Percentiles rank a stretch among this genome's conserved stretches.
Evolutionary conservation across 805 yeast species (phyloP).

Genomic region (Kodamaea fukazawae): DNA sequence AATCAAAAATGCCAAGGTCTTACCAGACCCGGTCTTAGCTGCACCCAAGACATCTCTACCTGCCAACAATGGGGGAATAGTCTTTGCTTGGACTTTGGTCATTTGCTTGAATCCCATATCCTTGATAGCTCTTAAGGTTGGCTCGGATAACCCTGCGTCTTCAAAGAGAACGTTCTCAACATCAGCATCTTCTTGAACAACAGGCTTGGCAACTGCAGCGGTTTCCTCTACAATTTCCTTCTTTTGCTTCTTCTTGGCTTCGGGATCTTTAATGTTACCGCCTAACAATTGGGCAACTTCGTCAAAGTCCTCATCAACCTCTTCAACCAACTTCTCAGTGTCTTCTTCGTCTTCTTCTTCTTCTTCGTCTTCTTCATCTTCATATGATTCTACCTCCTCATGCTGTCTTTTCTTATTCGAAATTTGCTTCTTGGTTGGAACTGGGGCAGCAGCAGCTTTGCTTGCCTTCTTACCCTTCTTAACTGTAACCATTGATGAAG

Average conservation of each 20-base stretch:
- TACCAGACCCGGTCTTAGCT: slow-evolving; percentile 99
- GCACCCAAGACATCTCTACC: slow-evolving; percentile 98
- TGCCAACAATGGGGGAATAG: slow-evolving; percentile 94
- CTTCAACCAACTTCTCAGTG: slow-evolving; percentile 48
- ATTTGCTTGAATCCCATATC: slow-evolving; percentile 88
- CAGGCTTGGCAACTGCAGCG: slow-evolving; percentile 29
- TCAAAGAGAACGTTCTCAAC: slow-evolving; percentile 32
- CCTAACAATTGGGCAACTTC: slow-evolving; percentile 57
- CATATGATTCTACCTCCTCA: slow-evolving; percentile 25
- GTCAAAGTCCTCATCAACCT: slow-evolving; percentile 54
- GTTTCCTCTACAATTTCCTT: slow-evolving; percentile 19
- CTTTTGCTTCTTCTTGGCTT: slow-evolving; percentile 24
- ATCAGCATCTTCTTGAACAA: slow-evolving; percentile 27
- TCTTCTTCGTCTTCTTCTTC: slow-evolving; percentile 30
- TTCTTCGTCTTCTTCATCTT: slow-evolving; percentile 14
- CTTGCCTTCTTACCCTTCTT: slow-evolving; percentile 10
- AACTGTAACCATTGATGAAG: slow-evolving; percentile 11
- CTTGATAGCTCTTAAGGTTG: slow-evolving; percentile 75
- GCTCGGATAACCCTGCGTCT: slow-evolving; percentile 64
- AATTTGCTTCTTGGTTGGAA: slow-evolving; percentile 3
- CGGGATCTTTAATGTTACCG: slow-evolving; percentile 41
- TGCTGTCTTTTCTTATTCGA: slow-evolving; percentile 23
- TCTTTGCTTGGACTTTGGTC: slow-evolving; percentile 94
- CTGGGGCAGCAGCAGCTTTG: not conserved
- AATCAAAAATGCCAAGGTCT: slow-evolving; percentile 89